A percentile compares a stretch with the other conserved stretches of the same genome.
These are phyloP conservation scores for Capsella bursapastoris DNA, from an alignment of 345 rosid species.

Conservation along the genomic window DNA sequence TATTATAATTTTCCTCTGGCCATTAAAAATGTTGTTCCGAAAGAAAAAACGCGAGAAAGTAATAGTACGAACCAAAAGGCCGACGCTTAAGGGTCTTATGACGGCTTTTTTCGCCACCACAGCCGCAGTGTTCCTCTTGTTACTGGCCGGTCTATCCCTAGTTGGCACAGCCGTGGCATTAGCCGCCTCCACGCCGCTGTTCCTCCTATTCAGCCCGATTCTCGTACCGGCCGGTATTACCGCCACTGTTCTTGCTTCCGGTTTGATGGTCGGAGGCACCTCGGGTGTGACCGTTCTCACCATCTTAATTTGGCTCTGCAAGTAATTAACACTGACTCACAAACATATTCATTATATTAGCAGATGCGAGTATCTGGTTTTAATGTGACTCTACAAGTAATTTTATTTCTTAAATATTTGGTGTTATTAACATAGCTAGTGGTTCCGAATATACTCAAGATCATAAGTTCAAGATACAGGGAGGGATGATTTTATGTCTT, in stretches of 20 bases:
- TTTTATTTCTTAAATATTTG: too few relatives aligned
- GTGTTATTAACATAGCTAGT: too few relatives aligned
- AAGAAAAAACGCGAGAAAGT: slow-evolving; percentile 7
- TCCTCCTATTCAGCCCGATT: slow-evolving; percentile 76
- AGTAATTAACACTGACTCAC: slow-evolving; percentile 42
- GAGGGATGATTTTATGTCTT: background rate
- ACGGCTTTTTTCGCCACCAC: slow-evolving; percentile 45
- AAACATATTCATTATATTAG: background rate
- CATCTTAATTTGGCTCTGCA: slow-evolving; percentile 67
- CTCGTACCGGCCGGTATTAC: slow-evolving; percentile 68
- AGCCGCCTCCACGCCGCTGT: slow-evolving; percentile 63
- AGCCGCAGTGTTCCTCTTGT: slow-evolving; percentile 64
- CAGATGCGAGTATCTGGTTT: too few relatives aligned
- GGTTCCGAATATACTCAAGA: background rate
- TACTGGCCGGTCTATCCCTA: slow-evolving; percentile 68
- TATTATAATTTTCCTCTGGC: background rate
- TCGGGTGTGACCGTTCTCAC: slow-evolving; percentile 57
- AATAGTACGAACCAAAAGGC: background rate
- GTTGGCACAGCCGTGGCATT: slow-evolving; percentile 63
- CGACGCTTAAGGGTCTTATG: slow-evolving; percentile 3
- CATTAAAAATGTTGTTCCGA: background rate
- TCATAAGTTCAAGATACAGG: background rate
- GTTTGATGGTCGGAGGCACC: slow-evolving; percentile 64
- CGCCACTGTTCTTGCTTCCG: slow-evolving; percentile 46
- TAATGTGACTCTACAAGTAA: too few relatives aligned